Conservation (phyloP, 1,284 basidiomycete genomes). For the Stygiomarasmius scandens region DNA sequence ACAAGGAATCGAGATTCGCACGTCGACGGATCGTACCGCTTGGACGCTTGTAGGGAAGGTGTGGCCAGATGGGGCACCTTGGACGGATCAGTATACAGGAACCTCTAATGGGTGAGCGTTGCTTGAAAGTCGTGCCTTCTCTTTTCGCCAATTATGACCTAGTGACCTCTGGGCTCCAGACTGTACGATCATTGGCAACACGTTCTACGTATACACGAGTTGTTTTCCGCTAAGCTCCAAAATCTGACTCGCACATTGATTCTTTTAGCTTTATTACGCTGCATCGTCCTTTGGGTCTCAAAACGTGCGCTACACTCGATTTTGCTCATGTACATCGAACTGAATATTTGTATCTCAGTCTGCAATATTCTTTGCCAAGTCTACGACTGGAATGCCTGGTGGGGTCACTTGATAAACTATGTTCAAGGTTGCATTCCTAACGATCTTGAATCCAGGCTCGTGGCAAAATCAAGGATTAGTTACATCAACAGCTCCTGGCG, state of each 20-base stretch:
- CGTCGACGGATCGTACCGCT: conserved; percentile 50
- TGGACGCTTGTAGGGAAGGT: conserved; percentile 53
- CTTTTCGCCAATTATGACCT: background rate
- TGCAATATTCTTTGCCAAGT: conserved; percentile 53
- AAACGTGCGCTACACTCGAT: conserved; percentile 34
- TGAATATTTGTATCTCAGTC: conserved; percentile 31
- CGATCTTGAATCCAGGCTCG: conserved; percentile 38
- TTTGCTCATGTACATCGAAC: background rate
- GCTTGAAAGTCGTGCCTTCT: background rate
- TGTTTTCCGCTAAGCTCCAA: background rate
- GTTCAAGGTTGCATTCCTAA: too few species aligned
- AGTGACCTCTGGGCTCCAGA: conserved; percentile 56
- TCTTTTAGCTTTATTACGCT: conserved; percentile 42
- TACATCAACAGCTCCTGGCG: conserved; percentile 41
- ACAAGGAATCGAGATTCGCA: conserved; percentile 52
- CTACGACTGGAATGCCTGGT: conserved; percentile 46
- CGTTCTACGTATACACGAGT: conserved; percentile 44
- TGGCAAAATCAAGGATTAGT: conserved; percentile 54
- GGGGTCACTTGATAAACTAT: too few species aligned
- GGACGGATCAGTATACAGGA: conserved; percentile 54
- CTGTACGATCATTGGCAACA: conserved; percentile 46
- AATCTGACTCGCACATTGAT: too few species aligned
- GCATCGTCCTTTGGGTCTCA: conserved; percentile 52
- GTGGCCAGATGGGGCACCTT: conserved; percentile 51
- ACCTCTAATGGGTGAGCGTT: conserved; percentile 45